Evolutionary conservation across 768 basidiomycete genomes (phyloP).

Genomic region (Boletus barrowsii): DNA sequence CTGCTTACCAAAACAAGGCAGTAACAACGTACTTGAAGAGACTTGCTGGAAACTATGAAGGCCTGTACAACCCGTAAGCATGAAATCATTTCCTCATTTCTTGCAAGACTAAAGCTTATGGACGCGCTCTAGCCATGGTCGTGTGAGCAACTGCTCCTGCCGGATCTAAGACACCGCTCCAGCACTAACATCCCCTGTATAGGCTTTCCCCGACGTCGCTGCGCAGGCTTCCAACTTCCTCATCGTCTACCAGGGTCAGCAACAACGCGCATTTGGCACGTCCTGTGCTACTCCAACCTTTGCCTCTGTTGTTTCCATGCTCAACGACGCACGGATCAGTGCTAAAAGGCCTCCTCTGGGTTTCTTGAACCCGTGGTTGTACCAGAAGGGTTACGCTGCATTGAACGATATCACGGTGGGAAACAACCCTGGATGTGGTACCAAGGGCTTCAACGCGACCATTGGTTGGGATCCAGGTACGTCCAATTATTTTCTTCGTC

Average conservation of each 20-base stretch:
- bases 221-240: conserved; percentile 53
- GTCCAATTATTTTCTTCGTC: conserved; percentile 7
- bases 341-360: conserved; percentile 47
- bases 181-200: background rate
- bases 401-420: conserved; percentile 62
- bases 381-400: conserved; percentile 30
- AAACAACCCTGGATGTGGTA: conserved; percentile 59
- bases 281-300: conserved; percentile 66
- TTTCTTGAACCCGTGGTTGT: conserved; percentile 65
- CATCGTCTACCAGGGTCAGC: conserved; percentile 41
- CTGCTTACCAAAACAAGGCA: conserved; percentile 48
- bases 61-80: conserved; percentile 57
- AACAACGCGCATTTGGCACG: conserved; percentile 46
- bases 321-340: conserved; percentile 59
- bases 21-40: conserved; percentile 44
- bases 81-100: background rate
- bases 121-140: conserved; percentile 39
- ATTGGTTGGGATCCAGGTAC: conserved; percentile 59
- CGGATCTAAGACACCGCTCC: no score
- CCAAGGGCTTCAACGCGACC: conserved; percentile 60
- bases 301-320: conserved; percentile 57
- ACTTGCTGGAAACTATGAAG: conserved; percentile 50
- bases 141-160: conserved; percentile 38
- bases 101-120: background rate
- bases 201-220: conserved; percentile 64